Evolutionary conservation across 2,329 filamentous ascomycete genomes (phyloP).

Genomic region (Dactylellina parvicollis): DNA sequence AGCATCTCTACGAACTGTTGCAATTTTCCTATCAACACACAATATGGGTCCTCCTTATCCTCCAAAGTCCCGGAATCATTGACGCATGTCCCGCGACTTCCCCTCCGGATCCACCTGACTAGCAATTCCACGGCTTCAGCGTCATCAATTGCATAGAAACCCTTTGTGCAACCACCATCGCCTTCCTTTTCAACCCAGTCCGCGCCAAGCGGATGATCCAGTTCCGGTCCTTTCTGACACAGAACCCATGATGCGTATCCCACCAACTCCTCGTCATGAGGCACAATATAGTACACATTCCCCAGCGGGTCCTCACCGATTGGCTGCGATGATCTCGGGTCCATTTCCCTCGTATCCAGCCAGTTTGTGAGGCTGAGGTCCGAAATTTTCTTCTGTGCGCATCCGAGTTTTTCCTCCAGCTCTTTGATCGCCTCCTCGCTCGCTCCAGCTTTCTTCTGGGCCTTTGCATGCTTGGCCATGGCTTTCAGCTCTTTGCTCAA

Average conservation of each 20-base stretch:
- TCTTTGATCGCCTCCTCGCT: neutral
- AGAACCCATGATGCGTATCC: constrained; percentile 42
- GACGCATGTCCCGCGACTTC: neutral
- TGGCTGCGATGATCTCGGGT: constrained; percentile 27
- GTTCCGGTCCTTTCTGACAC: constrained; percentile 27
- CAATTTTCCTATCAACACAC: constrained; percentile 54
- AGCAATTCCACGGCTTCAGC: constrained; percentile 4
- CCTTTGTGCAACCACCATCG: constrained; percentile 22
- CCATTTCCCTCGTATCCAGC: constrained; percentile 22
- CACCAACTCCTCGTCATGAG: constrained; percentile 12
- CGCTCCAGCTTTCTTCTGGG: constrained; percentile 11
- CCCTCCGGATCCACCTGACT: constrained; percentile 17
- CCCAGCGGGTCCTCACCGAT: constrained; percentile 24
- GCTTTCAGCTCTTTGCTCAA: constrained; percentile 22
- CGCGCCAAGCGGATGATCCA: constrained; percentile 36
- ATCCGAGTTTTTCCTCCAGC: constrained; percentile 4
- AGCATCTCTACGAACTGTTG: constrained; percentile 44
- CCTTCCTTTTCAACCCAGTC: constrained; percentile 22
- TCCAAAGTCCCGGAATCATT: neutral
- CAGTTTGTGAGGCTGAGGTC: constrained; percentile 43
- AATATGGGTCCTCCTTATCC: neutral
- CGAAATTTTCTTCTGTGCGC: constrained; percentile 6
- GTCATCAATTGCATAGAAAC: constrained; percentile 37
- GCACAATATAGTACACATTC: constrained; percentile 27
- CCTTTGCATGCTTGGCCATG: constrained; percentile 14